phyloP scores from a whole-genome alignment of 371 early-diverging fungal species.

The Polyrhizophydium stewartii region DNA sequence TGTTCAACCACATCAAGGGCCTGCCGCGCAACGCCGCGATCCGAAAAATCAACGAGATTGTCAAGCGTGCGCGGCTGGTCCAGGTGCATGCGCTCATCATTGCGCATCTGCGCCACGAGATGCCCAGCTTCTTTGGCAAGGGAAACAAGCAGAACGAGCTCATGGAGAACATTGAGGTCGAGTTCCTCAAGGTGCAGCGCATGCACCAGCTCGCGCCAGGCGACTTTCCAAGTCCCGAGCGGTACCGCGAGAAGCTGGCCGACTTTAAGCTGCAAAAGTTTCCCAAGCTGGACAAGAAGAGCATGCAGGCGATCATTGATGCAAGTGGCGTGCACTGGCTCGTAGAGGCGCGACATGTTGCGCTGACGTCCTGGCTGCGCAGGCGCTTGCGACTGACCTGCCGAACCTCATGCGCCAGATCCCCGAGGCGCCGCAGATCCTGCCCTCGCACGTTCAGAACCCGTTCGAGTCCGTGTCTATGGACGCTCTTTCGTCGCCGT shows the following conservation, averaged over 20 bases:
- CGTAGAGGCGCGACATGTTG: slow-evolving; percentile 4
- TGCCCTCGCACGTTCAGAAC: slow-evolving; percentile 46
- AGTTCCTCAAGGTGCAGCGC: slow-evolving; percentile 70
- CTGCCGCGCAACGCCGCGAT: slow-evolving; percentile 81
- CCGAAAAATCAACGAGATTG: slow-evolving; percentile 87
- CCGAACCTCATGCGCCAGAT: slow-evolving; percentile 63
- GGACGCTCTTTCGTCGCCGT: not conserved
- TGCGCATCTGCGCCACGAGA: slow-evolving; percentile 68
- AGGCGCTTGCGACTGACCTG: slow-evolving; percentile 57
- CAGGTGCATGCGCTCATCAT: slow-evolving; percentile 76
- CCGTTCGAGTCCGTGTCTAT: slow-evolving; percentile 36
- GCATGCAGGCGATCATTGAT: slow-evolving; percentile 23
- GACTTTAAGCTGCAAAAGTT: slow-evolving; percentile 76
- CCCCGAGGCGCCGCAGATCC: slow-evolving; percentile 49
- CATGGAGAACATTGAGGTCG: slow-evolving; percentile 62
- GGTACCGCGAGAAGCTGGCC: slow-evolving; percentile 43
- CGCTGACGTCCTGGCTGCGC: slow-evolving; percentile 12
- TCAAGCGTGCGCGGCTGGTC: slow-evolving; percentile 82
- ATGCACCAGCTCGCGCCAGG: slow-evolving; percentile 56
- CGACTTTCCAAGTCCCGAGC: slow-evolving; percentile 29
- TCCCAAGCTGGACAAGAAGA: slow-evolving; percentile 60
- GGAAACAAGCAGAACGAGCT: slow-evolving; percentile 68
- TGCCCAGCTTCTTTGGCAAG: slow-evolving; percentile 79
- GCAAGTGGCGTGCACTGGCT: slow-evolving; percentile 14
- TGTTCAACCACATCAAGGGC: slow-evolving; percentile 67